Evolutionary conservation across 2,329 filamentous ascomycete species (phyloP).

Genomic region (Pseudogymnoascus sp.): DNA sequence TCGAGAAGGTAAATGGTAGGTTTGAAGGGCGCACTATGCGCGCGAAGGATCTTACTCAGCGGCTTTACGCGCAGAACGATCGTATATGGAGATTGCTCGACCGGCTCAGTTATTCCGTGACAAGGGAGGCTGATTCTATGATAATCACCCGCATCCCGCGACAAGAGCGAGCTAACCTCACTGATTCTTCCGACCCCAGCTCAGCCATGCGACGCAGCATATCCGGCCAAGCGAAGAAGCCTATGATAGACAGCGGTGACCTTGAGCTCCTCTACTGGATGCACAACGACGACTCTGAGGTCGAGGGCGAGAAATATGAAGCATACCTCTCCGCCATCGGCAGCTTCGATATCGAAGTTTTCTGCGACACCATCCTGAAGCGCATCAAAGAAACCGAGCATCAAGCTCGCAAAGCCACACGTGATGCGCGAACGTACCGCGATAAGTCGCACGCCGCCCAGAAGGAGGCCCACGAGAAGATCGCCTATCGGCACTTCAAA

Average conservation of each 20-base stretch:
- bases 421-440: constrained; percentile 76
- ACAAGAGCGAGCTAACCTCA: constrained; percentile 50
- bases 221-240: constrained; percentile 45
- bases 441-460: constrained; percentile 77
- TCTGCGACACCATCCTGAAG: constrained; percentile 77
- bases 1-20: constrained; percentile 44
- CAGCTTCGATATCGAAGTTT: constrained; percentile 74
- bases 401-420: constrained; percentile 85
- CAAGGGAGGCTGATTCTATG: constrained; percentile 64
- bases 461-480: constrained; percentile 87
- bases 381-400: constrained; percentile 90
- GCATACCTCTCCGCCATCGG: constrained; percentile 66
- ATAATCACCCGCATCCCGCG: constrained; percentile 63
- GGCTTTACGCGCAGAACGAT: constrained; percentile 75
- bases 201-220: constrained; percentile 41
- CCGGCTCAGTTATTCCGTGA: constrained; percentile 74
- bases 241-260: constrained; percentile 53
- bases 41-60: constrained; percentile 76
- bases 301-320: constrained; percentile 65
- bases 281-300: constrained; percentile 53
- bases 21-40: constrained; percentile 63
- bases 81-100: constrained; percentile 77
- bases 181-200: constrained; percentile 49
- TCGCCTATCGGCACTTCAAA: constrained; percentile 91
- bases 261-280: constrained; percentile 77